phyloP scores from a whole-genome alignment of 495 filamentous ascomycete species.

The Aspergillus indologenus region DNA sequence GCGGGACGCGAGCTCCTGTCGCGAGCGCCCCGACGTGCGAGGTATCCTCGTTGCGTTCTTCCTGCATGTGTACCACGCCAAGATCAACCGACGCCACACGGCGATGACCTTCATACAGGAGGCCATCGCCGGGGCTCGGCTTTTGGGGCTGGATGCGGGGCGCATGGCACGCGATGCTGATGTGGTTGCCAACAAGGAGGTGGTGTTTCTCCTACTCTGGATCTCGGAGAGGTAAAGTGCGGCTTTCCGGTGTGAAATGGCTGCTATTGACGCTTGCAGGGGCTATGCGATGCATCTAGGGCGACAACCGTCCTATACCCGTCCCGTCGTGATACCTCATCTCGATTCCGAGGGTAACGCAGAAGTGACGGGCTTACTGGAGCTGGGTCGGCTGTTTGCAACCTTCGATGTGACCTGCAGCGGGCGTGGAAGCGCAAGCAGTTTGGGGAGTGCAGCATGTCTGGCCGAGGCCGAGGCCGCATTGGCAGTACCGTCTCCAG shows the following conservation, averaged over 20 bases:
- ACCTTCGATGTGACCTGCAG: conserved; percentile 26
- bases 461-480: conserved; percentile 22
- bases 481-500: conserved; percentile 20
- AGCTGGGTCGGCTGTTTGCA: conserved; percentile 27
- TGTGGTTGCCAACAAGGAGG: conserved; percentile 22
- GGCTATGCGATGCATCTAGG: conserved; percentile 34
- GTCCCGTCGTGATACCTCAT: conserved; percentile 10
- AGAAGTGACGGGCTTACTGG: conserved; percentile 28
- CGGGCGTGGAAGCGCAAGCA: neutral
- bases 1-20: conserved; percentile 11
- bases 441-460: neutral
- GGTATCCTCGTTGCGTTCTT: conserved; percentile 31
- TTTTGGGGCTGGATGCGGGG: conserved; percentile 24
- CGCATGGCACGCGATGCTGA: neutral
- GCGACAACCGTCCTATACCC: conserved; percentile 26
- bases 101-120: conserved; percentile 36
- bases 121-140: conserved; percentile 24
- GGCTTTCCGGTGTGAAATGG: too few relatives aligned
- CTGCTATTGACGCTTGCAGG: conserved; percentile 13
- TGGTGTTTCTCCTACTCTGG: conserved; percentile 32
- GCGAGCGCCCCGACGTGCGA: conserved; percentile 19
- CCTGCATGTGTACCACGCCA: conserved; percentile 36
- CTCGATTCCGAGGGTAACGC: conserved; percentile 5
- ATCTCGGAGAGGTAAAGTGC: conserved; percentile 30
- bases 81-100: conserved; percentile 27